Conservation (phyloP, 768 basidiomycete genomes). For the Lentinula sp. region DNA sequence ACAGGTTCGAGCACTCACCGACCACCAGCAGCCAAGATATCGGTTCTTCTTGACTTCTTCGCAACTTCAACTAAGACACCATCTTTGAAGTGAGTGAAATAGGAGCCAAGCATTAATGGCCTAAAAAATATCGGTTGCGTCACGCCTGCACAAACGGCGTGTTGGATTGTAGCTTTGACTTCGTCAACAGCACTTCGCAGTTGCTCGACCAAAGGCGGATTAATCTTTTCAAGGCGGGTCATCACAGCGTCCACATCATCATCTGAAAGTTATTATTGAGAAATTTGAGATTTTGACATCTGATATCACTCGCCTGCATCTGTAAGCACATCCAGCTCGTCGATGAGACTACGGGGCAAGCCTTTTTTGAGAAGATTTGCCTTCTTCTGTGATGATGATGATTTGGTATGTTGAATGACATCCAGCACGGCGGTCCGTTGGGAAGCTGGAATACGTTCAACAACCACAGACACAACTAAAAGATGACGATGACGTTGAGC, state of each 20-base stretch:
- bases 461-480: constrained; percentile 60
- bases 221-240: constrained; percentile 51
- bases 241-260: constrained; percentile 57
- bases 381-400: constrained; percentile 62
- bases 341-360: constrained; percentile 56
- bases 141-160: constrained; percentile 58
- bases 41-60: constrained; percentile 55
- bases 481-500: constrained; percentile 4
- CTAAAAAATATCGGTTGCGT: constrained; percentile 57
- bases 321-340: constrained; percentile 68
- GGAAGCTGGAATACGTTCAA: constrained; percentile 56
- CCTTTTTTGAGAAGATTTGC: constrained; percentile 65
- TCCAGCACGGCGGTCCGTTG: constrained; percentile 54
- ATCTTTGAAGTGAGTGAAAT: constrained; percentile 60
- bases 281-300: background rate
- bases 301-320: constrained; percentile 43
- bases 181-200: constrained; percentile 52
- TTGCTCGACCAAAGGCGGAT: constrained; percentile 42
- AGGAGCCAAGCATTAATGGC: constrained; percentile 68
- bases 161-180: constrained; percentile 56
- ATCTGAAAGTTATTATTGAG: constrained; percentile 27
- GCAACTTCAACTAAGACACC: constrained; percentile 76
- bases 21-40: constrained; percentile 78
- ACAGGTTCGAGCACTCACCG: constrained; percentile 37
- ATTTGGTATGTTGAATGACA: constrained; percentile 61